These are phyloP conservation scores for Trichoderma breve DNA, from an alignment of 2,329 filamentous ascomycete genomes.

Conservation along the genomic window DNA sequence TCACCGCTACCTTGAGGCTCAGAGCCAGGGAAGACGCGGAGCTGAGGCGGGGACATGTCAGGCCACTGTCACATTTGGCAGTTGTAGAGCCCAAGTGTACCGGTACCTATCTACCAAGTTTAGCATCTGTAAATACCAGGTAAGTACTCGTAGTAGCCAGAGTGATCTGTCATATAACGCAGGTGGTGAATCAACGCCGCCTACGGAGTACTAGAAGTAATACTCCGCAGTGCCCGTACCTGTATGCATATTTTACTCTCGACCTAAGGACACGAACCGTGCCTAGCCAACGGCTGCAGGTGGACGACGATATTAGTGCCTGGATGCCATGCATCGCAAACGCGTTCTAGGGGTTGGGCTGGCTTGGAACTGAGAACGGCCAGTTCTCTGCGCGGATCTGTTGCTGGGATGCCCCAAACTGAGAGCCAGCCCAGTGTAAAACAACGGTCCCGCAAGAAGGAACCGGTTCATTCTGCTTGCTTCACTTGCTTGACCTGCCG, in stretches of 20 bases:
- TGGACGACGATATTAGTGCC: background rate
- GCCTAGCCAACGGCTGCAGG: background rate
- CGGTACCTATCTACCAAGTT: background rate
- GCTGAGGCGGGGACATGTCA: slow-evolving; percentile 5
- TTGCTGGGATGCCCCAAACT: background rate
- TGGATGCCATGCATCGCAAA: background rate
- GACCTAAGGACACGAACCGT: background rate
- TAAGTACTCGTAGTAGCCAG: background rate
- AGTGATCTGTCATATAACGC: background rate
- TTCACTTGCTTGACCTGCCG: background rate
- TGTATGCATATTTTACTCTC: background rate
- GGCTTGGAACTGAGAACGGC: background rate
- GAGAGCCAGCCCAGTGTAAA: background rate
- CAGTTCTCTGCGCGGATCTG: background rate
- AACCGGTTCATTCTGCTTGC: background rate
- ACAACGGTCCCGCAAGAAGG: background rate
- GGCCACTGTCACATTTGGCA: slow-evolving; percentile 3
- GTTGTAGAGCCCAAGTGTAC: background rate
- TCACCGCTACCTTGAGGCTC: slow-evolving; percentile 10
- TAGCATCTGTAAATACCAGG: background rate
- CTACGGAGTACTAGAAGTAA: background rate
- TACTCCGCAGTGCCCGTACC: background rate
- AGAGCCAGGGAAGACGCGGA: background rate
- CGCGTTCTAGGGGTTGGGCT: background rate
- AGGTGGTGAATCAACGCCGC: background rate